These are phyloP conservation scores for Magnolia officinalis DNA, from an alignment of 164 flowering plant species.

Conservation along the genomic window DNA sequence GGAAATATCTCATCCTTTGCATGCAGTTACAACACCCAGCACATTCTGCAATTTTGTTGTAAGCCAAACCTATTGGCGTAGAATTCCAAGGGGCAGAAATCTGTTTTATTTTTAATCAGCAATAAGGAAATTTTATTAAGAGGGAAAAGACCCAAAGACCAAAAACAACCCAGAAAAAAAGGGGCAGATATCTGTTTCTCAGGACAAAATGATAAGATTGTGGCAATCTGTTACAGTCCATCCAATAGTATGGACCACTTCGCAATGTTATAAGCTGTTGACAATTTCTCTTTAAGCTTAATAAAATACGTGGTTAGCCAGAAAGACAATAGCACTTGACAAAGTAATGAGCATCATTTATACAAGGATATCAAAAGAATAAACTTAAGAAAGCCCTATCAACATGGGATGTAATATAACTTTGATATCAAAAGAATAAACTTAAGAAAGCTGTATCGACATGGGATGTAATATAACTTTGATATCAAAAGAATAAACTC, in stretches of 20 bases:
- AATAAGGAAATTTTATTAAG: too few species aligned
- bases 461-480: background rate
- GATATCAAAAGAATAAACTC: background rate
- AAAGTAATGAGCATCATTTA: too few species aligned
- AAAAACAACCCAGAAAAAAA: background rate
- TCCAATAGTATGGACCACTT: too few species aligned
- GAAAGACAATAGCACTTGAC: too few species aligned
- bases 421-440: background rate
- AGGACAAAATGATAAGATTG: background rate
- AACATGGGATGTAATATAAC: background rate
- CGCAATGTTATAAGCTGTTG: background rate
- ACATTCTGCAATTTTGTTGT: background rate
- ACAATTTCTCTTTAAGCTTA: background rate
- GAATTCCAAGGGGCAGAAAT: too few species aligned
- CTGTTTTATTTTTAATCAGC: too few species aligned
- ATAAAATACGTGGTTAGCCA: background rate
- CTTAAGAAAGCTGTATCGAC: background rate
- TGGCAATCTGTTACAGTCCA: background rate
- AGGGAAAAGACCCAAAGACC: background rate
- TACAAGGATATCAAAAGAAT: background rate
- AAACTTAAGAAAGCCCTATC: background rate
- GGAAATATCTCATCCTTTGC: background rate
- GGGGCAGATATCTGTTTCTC: background rate
- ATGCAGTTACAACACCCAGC: background rate
- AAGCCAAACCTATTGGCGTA: too few species aligned